Percentiles rank a stretch among this genome's conserved stretches.
Conservation (phyloP, 225 moss, liverwort and hornwort genomes). For the Sphagnum contortum region DNA sequence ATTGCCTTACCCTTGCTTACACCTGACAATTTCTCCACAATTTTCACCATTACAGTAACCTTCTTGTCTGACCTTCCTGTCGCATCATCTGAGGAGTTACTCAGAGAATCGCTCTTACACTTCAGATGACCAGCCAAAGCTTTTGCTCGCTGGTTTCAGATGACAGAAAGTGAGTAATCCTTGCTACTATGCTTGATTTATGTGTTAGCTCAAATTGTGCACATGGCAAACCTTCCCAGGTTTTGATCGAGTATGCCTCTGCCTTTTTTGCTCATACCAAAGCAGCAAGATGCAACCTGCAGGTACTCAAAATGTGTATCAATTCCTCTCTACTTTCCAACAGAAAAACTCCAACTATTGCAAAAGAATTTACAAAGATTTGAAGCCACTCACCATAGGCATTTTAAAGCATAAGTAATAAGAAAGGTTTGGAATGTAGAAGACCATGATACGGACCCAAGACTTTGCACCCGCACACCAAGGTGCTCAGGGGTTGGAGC, state of each 20-base stretch:
- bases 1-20: constrained; percentile 10
- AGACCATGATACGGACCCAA: constrained; percentile 30
- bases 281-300: constrained; percentile 57
- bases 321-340: no score
- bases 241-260: constrained; percentile 55
- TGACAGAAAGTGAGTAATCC: constrained; percentile 64
- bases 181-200: constrained; percentile 44
- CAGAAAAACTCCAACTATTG: no score
- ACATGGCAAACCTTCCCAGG: constrained; percentile 58
- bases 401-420: no score
- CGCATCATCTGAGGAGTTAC: constrained; percentile 36
- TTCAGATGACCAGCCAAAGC: constrained; percentile 20
- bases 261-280: constrained; percentile 60
- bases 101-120: constrained; percentile 38
- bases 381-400: no score
- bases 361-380: no score
- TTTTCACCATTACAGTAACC: constrained; percentile 36
- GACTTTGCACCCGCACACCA: constrained; percentile 72
- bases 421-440: no score
- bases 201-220: constrained; percentile 42
- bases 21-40: constrained; percentile 18
- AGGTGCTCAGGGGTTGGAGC: constrained; percentile 67
- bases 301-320: constrained; percentile 1
- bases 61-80: constrained; percentile 21
- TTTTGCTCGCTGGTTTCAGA: constrained; percentile 18